Evolutionary conservation across 2,329 filamentous ascomycete species (phyloP).

Genomic region (Emergomyces africanus): DNA sequence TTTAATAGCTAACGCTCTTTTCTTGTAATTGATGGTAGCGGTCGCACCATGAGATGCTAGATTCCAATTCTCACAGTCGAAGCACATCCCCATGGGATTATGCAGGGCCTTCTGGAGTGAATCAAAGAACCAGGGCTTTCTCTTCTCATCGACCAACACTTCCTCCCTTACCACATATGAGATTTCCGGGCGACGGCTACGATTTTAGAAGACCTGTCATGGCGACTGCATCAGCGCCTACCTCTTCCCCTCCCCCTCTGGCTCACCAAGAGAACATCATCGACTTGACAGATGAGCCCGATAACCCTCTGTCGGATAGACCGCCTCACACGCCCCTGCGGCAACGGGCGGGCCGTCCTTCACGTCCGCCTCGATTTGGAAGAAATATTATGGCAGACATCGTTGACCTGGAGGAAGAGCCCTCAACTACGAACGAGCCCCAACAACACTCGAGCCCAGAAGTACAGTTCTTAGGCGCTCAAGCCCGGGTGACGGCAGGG

Average conservation of each 20-base stretch:
- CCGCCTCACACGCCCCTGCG: conserved; percentile 6
- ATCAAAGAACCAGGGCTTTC: conserved; percentile 5
- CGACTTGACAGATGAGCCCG: conserved; percentile 35
- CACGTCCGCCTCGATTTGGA: conserved; percentile 23
- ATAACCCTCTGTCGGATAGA: conserved; percentile 18
- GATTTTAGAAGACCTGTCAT: conserved; percentile 42
- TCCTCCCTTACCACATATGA: conserved; percentile 21
- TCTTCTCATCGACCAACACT: conserved; percentile 13
- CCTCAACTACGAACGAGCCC: conserved; percentile 8
- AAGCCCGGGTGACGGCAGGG: conserved; percentile 13
- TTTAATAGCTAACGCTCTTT: conserved; percentile 7
- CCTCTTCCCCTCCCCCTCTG: conserved; percentile 15
- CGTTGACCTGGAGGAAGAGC: conserved; percentile 29
- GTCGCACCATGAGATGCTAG: conserved; percentile 25
- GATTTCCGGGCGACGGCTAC: conserved; percentile 40
- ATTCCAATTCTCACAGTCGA: conserved; percentile 15
- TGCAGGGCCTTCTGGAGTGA: neutral
- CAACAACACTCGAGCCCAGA: conserved; percentile 31
- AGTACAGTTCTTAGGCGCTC: conserved; percentile 36
- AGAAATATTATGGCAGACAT: conserved; percentile 26
- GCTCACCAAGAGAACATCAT: conserved; percentile 26
- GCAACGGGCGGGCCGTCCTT: conserved; percentile 6
- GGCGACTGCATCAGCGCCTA: conserved; percentile 26
- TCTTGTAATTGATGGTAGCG: conserved; percentile 15
- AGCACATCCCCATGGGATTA: conserved; percentile 16